Percentiles rank a stretch among this genome's conserved stretches.
These are phyloP conservation scores for Paecilomyces sp. DNA, from an alignment of 2,329 filamentous ascomycete species.

Conservation along the genomic window DNA sequence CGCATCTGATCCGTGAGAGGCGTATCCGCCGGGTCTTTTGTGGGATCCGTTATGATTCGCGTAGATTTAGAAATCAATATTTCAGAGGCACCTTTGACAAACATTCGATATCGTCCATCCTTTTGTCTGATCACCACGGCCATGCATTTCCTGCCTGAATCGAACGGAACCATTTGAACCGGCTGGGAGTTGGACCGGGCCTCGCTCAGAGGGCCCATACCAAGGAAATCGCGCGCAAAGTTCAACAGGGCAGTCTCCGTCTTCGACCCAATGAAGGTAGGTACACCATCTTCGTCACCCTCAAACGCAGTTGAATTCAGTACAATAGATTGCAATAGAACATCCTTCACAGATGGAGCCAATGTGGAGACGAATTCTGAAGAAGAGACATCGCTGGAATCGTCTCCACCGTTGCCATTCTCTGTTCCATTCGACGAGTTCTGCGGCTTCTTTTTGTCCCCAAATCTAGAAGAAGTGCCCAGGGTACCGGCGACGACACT, in stretches of 20 bases:
- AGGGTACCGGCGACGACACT: constrained; percentile 52
- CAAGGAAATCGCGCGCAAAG: constrained; percentile 60
- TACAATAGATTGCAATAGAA: constrained; percentile 58
- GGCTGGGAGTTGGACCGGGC: constrained; percentile 57
- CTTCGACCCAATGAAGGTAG: constrained; percentile 65
- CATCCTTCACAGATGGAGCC: constrained; percentile 44
- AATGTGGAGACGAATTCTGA: constrained; percentile 49
- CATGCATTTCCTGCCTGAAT: constrained; percentile 64
- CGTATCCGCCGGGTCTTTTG: constrained; percentile 47
- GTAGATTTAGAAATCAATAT: constrained; percentile 42
- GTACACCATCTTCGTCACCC: constrained; percentile 52
- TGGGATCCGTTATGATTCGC: constrained; percentile 52
- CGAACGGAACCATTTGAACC: constrained; percentile 49
- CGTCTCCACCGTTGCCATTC: constrained; percentile 14
- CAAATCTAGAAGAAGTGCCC: constrained; percentile 40
- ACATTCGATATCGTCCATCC: constrained; percentile 50
- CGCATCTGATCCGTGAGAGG: constrained; percentile 52
- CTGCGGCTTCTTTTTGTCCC: constrained; percentile 27
- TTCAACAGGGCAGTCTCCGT: constrained; percentile 69
- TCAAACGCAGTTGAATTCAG: constrained; percentile 67
- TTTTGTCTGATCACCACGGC: constrained; percentile 53
- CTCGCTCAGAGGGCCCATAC: constrained; percentile 54
- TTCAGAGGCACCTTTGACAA: constrained; percentile 48
- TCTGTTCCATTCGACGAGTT: constrained; percentile 18
- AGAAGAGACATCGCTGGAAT: constrained; percentile 43